Percentiles rank a stretch among this genome's conserved stretches.
Evolutionary conservation across 805 yeast species (phyloP).

Genomic region (Candida railenensis): DNA sequence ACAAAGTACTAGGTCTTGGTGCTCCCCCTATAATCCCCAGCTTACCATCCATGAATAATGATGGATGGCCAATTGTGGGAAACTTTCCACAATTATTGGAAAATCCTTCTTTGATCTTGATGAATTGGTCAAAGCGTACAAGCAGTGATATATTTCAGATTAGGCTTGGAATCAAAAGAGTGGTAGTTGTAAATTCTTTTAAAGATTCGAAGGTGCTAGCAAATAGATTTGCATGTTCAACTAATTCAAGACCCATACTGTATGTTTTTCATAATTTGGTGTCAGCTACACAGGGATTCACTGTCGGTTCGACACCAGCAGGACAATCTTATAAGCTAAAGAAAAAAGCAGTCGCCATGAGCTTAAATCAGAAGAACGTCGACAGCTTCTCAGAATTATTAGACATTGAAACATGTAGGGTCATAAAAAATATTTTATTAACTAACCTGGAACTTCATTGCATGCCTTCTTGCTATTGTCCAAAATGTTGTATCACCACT

Average conservation of each 20-base stretch:
- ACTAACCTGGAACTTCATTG: slow-evolving; percentile 12
- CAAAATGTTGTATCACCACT: slow-evolving; percentile 7
- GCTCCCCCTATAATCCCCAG: slow-evolving; percentile 32
- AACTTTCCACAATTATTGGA: slow-evolving; percentile 41
- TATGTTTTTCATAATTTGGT: slow-evolving; percentile 68
- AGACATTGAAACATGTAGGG: slow-evolving; percentile 32
- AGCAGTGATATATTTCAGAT: slow-evolving; percentile 56
- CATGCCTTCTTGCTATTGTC: slow-evolving; percentile 19
- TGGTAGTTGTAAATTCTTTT: slow-evolving; percentile 67
- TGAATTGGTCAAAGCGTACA: slow-evolving; percentile 42
- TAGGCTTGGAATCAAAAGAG: slow-evolving; percentile 53
- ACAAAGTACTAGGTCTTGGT: slow-evolving; percentile 8
- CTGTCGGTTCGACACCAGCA: slow-evolving; percentile 66
- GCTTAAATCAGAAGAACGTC: slow-evolving; percentile 39
- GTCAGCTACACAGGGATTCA: slow-evolving; percentile 53
- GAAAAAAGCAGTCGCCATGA: slow-evolving; percentile 47
- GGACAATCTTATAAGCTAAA: slow-evolving; percentile 46
- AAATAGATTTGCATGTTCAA: slow-evolving; percentile 46
- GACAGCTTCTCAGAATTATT: slow-evolving; percentile 31
- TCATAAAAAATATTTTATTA: slow-evolving; percentile 16
- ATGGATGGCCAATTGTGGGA: slow-evolving; percentile 51
- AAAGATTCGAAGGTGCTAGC: slow-evolving; percentile 54
- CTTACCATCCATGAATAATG: slow-evolving; percentile 37
- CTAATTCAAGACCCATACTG: slow-evolving; percentile 65
- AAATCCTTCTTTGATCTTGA: slow-evolving; percentile 52